Base-by-base conservation (phyloP, 2,329 filamentous ascomycete genomes). In the Cladophialophora immunda region DNA sequence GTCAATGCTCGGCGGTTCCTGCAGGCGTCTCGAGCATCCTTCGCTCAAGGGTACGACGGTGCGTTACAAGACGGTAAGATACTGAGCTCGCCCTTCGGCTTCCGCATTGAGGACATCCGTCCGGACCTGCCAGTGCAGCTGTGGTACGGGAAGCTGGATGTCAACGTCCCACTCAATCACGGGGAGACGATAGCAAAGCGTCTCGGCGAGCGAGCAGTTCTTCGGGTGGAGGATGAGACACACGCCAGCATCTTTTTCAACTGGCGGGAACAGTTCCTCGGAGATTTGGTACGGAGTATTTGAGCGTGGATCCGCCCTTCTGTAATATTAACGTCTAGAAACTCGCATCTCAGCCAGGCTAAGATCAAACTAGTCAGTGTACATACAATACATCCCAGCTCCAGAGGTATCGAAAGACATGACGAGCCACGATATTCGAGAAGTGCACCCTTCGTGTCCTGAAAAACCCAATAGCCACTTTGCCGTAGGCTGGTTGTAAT, bases 81-180 rank as follows among this genome's bases (percentile, higher is more conserved):
- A 32, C 68, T 75, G 45, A 75, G 71, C 54, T 63, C 45, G 4
- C 64, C 75, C 9, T 78, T 72, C 70, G 78, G 76, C 0, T 80
- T 81, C 62, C 60, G 67, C 59, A 66, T 81, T 1, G 70, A 78
- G 62, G 78, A 79, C 64, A 76, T 80, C 29, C 59, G 77, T 3
- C 56, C 65, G 0, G 78, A 80, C 64, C 62, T 80, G 52, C 74
- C 75, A 1, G 74, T 80, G 32, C 73, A 77, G 63, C 50, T 80
- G 68, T 80, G 78, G 78, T 76, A 79, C 70, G 78, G 76, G 22
- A 77, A 72, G 52, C 36, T 71, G 2, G 78, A 80, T 72, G 70
- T 29, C 22, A 72, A 70, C 66, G 75, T 80, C 52, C 78, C 77
- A 41, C 70, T 73, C 1, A 72, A 75, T 59, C 77, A 79, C 71